phyloP scores from a whole-genome alignment of 2,329 filamentous ascomycete species.

The Colletotrichum agaves region DNA sequence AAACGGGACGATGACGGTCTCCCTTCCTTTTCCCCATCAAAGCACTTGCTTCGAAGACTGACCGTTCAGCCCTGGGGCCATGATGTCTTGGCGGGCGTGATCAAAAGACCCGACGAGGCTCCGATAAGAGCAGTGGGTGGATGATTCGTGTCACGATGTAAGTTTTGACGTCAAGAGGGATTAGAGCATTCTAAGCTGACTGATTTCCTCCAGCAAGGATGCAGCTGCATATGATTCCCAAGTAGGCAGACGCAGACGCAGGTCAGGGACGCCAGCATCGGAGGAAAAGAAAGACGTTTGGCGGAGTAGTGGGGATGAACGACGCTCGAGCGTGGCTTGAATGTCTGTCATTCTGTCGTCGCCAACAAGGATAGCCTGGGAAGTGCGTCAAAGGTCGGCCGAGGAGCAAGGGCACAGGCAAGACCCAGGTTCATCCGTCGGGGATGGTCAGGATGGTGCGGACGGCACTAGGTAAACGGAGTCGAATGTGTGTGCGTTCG shows the following conservation, averaged over 20 bases:
- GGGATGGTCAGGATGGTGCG: conserved; percentile 15
- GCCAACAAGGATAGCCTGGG: conserved; percentile 3
- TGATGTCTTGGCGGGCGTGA: conserved; percentile 28
- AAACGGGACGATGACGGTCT: conserved; percentile 25
- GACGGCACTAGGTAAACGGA: conserved; percentile 16
- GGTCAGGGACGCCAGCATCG: background rate
- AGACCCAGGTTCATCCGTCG: background rate
- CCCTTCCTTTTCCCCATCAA: background rate
- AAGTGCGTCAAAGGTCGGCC: background rate
- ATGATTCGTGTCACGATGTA: background rate
- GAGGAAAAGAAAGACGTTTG: background rate
- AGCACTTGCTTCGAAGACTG: conserved; percentile 21
- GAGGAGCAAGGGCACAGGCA: background rate
- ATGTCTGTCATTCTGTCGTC: conserved; percentile 28
- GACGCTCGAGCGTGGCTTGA: conserved; percentile 14
- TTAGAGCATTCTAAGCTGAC: conserved; percentile 32
- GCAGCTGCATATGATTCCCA: background rate
- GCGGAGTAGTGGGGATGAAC: conserved; percentile 11
- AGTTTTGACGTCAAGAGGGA: conserved; percentile 35
- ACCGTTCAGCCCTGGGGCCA: conserved; percentile 29
- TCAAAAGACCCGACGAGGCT: conserved; percentile 25
- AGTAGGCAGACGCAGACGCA: background rate
- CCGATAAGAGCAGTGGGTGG: conserved; percentile 26
- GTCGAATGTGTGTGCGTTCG: background rate
- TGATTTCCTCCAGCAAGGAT: background rate